Evolutionary conservation across 805 yeast species (phyloP).

Genomic region (Jamesozyma gamospora): DNA sequence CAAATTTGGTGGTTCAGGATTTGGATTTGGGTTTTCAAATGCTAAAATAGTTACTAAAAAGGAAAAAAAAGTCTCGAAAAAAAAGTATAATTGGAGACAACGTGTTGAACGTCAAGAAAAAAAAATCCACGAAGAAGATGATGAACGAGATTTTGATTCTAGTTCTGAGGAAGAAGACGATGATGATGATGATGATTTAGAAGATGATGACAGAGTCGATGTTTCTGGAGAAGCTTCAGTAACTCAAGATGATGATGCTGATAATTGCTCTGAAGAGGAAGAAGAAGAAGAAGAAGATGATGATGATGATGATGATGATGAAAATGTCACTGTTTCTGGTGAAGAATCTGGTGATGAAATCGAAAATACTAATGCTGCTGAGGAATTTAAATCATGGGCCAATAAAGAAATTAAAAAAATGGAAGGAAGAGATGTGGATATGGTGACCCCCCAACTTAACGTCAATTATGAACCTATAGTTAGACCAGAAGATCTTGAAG

Average conservation of each 20-base stretch:
- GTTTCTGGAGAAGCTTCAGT: constrained; percentile 13
- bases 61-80: constrained; percentile 28
- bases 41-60: constrained; percentile 38
- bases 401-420: constrained; percentile 54
- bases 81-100: constrained; percentile 68
- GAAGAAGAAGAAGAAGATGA: constrained; percentile 23
- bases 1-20: constrained; percentile 48
- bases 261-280: constrained; percentile 2
- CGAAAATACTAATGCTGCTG: constrained; percentile 33
- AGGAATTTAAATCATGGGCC: constrained; percentile 83
- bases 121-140: constrained; percentile 40
- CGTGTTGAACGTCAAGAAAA: constrained; percentile 39
- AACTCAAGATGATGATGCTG: background rate
- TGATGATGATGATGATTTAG: constrained; percentile 20
- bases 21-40: constrained; percentile 61
- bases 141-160: constrained; percentile 49
- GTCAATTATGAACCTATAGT: constrained; percentile 45
- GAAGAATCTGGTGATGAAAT: constrained; percentile 36
- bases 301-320: constrained; percentile 4
- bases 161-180: constrained; percentile 24
- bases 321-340: constrained; percentile 22
- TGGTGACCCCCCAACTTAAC: constrained; percentile 41
- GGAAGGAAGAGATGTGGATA: constrained; percentile 49
- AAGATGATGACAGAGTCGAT: constrained; percentile 15
- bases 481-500: constrained; percentile 63